These are phyloP conservation scores for Claviceps spartinae DNA, from an alignment of 2,329 filamentous ascomycete genomes.

Conservation along the genomic window DNA sequence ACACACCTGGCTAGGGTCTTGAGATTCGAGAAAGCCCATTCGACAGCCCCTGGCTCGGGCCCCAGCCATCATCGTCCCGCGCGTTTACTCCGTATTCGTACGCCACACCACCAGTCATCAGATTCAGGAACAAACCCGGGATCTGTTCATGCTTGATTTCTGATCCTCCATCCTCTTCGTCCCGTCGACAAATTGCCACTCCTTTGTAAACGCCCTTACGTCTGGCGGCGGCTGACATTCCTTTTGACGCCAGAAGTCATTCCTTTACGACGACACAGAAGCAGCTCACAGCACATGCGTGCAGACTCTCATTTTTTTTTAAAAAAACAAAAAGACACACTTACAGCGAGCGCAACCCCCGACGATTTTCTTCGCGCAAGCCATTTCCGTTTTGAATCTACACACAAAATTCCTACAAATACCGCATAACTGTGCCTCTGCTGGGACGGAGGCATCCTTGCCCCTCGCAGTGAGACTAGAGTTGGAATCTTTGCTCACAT, in stretches of 20 bases:
- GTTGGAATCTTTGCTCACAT: neutral
- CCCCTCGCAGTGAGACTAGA: neutral
- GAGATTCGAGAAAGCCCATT: neutral
- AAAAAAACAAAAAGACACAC: too few species aligned
- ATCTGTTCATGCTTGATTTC: neutral
- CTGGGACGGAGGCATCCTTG: neutral
- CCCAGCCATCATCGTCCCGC: neutral
- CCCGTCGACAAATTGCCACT: constrained; percentile 3
- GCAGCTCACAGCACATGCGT: neutral
- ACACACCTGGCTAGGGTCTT: neutral
- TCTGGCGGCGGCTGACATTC: constrained; percentile 1
- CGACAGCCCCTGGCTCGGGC: neutral
- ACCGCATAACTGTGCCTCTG: neutral
- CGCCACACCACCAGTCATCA: neutral
- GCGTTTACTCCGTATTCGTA: neutral
- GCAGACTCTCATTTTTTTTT: too few species aligned
- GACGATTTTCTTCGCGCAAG: neutral
- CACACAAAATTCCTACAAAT: neutral
- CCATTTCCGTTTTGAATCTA: neutral
- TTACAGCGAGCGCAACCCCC: neutral
- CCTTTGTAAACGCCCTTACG: neutral
- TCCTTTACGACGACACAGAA: neutral
- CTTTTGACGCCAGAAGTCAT: neutral
- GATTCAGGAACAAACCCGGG: neutral
- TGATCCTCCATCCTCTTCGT: neutral